These are phyloP conservation scores for Vitis hybrid DNA, from an alignment of 177 flowering plant species.

Conservation along the genomic window DNA sequence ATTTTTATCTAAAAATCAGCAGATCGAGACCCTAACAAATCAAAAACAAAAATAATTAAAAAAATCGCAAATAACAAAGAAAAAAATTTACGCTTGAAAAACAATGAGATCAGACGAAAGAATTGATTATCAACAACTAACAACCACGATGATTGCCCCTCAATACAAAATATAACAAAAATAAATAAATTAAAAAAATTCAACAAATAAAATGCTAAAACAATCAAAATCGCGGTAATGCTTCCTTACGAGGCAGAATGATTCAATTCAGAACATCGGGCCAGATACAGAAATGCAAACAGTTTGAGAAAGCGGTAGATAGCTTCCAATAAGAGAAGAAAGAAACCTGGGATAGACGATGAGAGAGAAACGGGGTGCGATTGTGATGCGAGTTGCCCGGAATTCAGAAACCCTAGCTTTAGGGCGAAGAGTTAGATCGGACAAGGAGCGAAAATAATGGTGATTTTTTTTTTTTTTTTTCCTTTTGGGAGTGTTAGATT, in stretches of 20 bases:
- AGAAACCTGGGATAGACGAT: neutral
- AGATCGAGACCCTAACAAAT: constrained; percentile 1
- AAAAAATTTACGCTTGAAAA: no score
- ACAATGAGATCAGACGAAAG: no score
- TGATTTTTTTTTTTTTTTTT: constrained; percentile 3
- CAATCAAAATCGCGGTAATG: no score
- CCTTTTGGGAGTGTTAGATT: neutral
- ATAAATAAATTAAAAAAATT: no score
- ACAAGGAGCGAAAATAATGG: constrained; percentile 17
- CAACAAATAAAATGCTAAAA: no score
- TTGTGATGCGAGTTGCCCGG: neutral
- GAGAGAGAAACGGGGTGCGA: neutral
- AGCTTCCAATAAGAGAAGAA: neutral
- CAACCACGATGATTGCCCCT: no score
- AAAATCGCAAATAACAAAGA: neutral
- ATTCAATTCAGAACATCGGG: no score
- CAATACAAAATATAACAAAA: no score
- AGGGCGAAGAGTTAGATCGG: constrained; percentile 12
- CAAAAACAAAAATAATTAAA: neutral
- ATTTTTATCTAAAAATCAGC: neutral
- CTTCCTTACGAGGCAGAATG: no score
- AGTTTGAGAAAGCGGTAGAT: no score
- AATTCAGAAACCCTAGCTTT: constrained; percentile 19
- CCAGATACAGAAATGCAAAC: no score
- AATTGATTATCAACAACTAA: no score